Evolutionary conservation across 1,139 yeast genomes (phyloP), one percentile per base, ranked within the genome.

Genomic region (Meyerozyma sp.): DNA sequence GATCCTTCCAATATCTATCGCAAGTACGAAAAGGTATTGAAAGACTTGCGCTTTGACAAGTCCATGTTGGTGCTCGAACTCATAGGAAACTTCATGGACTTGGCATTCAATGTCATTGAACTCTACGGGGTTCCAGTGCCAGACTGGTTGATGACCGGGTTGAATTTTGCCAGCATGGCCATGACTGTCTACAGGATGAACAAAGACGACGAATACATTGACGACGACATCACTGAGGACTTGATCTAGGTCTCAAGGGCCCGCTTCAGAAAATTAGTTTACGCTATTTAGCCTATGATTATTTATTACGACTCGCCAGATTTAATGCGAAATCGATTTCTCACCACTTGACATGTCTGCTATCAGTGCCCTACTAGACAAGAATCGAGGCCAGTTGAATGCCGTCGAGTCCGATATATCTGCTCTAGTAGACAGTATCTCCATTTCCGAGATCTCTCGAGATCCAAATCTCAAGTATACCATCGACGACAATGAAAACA

Each of bases 131-230:
- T 70, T 37, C 58, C 56, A 1, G 66, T 72, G 10, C 77, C 77
- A 4, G 68, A 65, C 36, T 72, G 77, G 77, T 54, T 70, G 41
- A 71, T 72, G 77, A 65, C 62, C 48, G 44, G 55, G 9, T 66
- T 73, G 60, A 73, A 72, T 49, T 59, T 69, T 42, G 65, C 75
- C 29, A 70, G 76, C 50, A 72, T 73, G 77, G 65, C 63, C 44
- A 73, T 73, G 78, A 70, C 77, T 10, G 59, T 73, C 37, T 73
- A 73, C 61, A 69, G 78, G 61, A 73, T 73, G 78, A 73, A 72
- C 58, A 73, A 73, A 55, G 78, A 73, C 50, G 77, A 73, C 48
- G 78, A 73, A 56, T 73, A 73, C 49, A 52, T 65, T 30, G 77
- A 73, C 52, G 78, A 72, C 53, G 77, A 72, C 49, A 66, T 73